Base-by-base conservation (phyloP, 2,329 filamentous ascomycete genomes). In the Trichoderma atrobrunneum region DNA sequence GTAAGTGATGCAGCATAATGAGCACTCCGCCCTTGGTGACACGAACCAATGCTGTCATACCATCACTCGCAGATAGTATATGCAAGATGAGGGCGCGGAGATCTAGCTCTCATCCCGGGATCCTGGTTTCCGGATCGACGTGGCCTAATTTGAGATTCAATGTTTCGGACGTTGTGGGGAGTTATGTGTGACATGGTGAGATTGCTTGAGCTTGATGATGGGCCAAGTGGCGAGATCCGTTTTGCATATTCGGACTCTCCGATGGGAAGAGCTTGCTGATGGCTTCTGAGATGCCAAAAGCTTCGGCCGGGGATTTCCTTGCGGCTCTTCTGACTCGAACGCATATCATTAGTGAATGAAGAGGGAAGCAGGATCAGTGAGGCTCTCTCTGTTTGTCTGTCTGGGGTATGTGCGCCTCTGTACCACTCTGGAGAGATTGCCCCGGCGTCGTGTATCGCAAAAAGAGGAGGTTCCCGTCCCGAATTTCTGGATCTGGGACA, bases 21-120 rank as follows among this genome's bases (percentile, higher is more conserved):
- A 43, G 39, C 24, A 21, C 54, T 66, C 36, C 34, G 61, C 36
- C 21, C 61, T 61, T 39, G 11, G 66, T 48, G 36, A 51, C 26
- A 61, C 66, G n/a, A 60, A 11, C 30, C 56, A 12, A 59, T 10
- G 34, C 57, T 26, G 70, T 72, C 48, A 30, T 60, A 62, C 60
- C 60, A 21, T 7, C 18, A 16, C 32, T 30, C 43, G 36, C 64
- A 61, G 64, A 26, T 18, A 43, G 39, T 43, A 63, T 48, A 63
- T 72, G 67, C 71, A 71, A 73, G 72, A 73, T 73, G 57, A 51
- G 3, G 39, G 39, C 51, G n/a, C 26, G 24, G 51, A 71, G 68
- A 64, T 63, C 51, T 36, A 54, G 32, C 65, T 36, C 21, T 39
- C 26, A 65, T 24, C 24, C 24, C 65, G 28, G 65, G 34, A 59